Evolutionary conservation across 352 stramenopile species (phyloP), one percentile per base, ranked within the genome.

Genomic region (Phytophthora cactorum): DNA sequence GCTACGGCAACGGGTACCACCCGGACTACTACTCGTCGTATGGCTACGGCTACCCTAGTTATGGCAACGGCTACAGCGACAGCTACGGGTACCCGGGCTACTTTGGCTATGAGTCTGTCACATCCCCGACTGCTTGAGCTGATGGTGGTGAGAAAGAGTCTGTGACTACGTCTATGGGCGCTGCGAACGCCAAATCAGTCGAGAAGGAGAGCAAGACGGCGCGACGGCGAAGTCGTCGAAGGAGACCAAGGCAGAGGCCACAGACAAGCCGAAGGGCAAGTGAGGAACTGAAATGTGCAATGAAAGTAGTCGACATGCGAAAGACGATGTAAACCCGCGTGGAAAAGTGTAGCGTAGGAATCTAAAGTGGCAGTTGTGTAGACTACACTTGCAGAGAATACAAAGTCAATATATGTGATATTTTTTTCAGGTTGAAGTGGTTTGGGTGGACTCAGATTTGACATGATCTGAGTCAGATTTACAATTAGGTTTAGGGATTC

Each of bases 71-170:
- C 50, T 56, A 45, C 51, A 15, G 14, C 4, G 15, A 7, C 2
- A 12, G n/a, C 50, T 56, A 56, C n/a, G 28, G 34, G 3, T 59
- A 49, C 36, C 27, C 34, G 22, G 25, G 36, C 25, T 50, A 59
- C 28, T 58, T 52, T 17, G 47, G 32, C 15, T 47, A 57, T 6
- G 36, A 58, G 52, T 58, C 52, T 27, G 14, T 11, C 12, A 9
- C 15, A 15, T 52, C 53, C 25, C n/a, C n/a, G n/a, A 27, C 22
- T 46, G 36, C n/a, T 32, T 14, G 11, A 52, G 17, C 11, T 58
- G 32, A 28, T 31, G 17, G 9, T 56, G 50, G 39, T 3, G 10
- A 59, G 25, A 47, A 34, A 25, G 39, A 59, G 52, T 59, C 36
- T 59, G 39, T 22, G 22, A 38, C 50, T 41, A 32, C 12, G 7